phyloP scores from a whole-genome alignment of 176 grass and related monocot species.

The Carex parvula region DNA sequence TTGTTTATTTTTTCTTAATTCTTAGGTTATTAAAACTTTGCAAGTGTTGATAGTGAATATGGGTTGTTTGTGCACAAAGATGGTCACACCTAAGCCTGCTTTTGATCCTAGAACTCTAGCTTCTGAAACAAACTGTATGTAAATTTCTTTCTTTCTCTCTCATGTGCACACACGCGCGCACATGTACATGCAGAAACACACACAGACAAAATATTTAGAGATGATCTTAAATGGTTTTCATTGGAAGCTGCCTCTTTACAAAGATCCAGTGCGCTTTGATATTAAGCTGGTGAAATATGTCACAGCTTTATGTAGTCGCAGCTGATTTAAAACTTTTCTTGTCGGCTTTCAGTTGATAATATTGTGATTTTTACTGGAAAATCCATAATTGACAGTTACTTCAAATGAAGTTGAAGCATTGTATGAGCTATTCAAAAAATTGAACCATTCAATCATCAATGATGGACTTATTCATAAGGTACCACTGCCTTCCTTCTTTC shows the following conservation, averaged over 20 bases:
- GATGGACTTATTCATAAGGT: slow-evolving; percentile 28
- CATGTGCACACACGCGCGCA: neutral
- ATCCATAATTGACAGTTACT: slow-evolving; percentile 25
- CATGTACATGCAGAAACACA: neutral
- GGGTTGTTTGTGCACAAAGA: slow-evolving; percentile 51
- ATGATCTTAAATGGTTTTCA: neutral
- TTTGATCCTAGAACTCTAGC: slow-evolving; percentile 47
- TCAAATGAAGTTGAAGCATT: slow-evolving; percentile 33
- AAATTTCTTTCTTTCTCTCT: slow-evolving; percentile 5
- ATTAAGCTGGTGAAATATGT: neutral
- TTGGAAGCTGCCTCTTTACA: neutral
- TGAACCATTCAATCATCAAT: slow-evolving; percentile 22
- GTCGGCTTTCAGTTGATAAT: neutral
- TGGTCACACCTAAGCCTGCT: slow-evolving; percentile 18
- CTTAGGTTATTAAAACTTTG: neutral
- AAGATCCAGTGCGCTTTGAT: neutral
- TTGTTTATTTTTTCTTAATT: neutral
- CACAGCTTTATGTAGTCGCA: neutral
- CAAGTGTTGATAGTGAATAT: slow-evolving; percentile 23
- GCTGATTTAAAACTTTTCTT: neutral
- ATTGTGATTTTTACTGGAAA: neutral
- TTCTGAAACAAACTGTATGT: slow-evolving; percentile 58
- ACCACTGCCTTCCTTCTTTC: neutral
- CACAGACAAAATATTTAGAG: neutral
- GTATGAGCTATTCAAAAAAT: slow-evolving; percentile 32